A percentile compares a stretch with the other conserved stretches of the same genome.
Conservation (phyloP, 305 asterid genomes). For the Fraxinus dipetala region DNA sequence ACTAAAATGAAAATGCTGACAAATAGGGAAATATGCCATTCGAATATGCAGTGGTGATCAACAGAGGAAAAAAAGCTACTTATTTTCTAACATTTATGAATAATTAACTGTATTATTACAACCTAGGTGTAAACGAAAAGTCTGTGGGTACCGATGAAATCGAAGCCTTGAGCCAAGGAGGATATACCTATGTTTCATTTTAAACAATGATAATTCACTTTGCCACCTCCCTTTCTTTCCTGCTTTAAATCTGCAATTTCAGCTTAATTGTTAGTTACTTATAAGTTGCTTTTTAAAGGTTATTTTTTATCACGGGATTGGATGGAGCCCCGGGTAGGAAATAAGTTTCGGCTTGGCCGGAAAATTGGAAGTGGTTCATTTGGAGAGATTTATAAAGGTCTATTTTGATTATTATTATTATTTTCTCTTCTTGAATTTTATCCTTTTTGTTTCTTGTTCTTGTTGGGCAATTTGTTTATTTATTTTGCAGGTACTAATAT, state of each 20-base stretch:
- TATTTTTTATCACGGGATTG: slow-evolving; percentile 5
- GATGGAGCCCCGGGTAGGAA: slow-evolving; percentile 92
- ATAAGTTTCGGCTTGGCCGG: slow-evolving; percentile 80
- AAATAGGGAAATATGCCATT: neutral
- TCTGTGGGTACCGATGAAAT: neutral
- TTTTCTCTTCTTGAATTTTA: neutral
- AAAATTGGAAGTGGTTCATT: slow-evolving; percentile 93
- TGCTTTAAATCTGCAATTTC: neutral
- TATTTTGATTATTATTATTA: neutral
- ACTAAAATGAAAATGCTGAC: neutral
- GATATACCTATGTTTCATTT: neutral
- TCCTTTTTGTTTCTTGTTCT: slow-evolving; percentile 6
- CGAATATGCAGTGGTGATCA: neutral
- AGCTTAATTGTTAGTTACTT: neutral
- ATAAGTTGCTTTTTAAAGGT: neutral
- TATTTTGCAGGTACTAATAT: slow-evolving; percentile 66
- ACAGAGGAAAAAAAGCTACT: neutral
- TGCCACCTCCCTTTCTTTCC: neutral
- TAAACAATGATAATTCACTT: neutral
- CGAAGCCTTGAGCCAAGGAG: neutral
- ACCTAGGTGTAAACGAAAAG: neutral
- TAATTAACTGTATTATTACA: neutral
- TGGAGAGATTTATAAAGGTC: slow-evolving; percentile 85
- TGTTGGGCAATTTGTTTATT: slow-evolving; percentile 8
- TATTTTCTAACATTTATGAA: neutral